Evolutionary conservation across 2,329 filamentous ascomycete genomes (phyloP).

Genomic region (Clonostachys sp.): DNA sequence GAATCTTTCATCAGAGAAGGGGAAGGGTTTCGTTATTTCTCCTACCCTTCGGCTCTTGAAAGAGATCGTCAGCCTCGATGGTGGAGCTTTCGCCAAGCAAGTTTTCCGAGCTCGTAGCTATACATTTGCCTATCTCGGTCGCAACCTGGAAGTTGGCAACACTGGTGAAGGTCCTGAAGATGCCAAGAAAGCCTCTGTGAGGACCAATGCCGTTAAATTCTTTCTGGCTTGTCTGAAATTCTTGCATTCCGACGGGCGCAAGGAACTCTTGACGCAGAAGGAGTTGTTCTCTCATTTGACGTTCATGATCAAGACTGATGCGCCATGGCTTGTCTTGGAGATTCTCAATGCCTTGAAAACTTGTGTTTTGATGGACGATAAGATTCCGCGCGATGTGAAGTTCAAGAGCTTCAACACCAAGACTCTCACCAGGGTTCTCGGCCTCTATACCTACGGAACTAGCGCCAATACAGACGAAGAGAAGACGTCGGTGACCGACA

Average conservation of each 20-base stretch:
- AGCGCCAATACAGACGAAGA: constrained; percentile 32
- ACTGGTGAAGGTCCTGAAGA: constrained; percentile 55
- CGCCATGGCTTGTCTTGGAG: constrained; percentile 69
- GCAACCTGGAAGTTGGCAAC: constrained; percentile 69
- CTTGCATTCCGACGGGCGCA: constrained; percentile 71
- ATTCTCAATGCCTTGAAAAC: constrained; percentile 67
- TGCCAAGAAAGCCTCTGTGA: constrained; percentile 67
- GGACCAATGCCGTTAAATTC: constrained; percentile 79
- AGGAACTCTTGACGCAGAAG: constrained; percentile 72
- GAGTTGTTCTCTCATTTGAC: constrained; percentile 82
- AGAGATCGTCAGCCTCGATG: constrained; percentile 82
- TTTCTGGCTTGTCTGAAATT: constrained; percentile 75
- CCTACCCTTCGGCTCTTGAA: constrained; percentile 81
- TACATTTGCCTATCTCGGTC: constrained; percentile 74
- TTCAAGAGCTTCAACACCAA: constrained; percentile 70
- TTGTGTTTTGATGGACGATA: constrained; percentile 69
- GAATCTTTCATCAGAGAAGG: constrained; percentile 73
- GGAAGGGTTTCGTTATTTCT: constrained; percentile 84
- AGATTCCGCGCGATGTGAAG: constrained; percentile 70
- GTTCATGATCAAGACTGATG: constrained; percentile 73
- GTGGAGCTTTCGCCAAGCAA: constrained; percentile 71
- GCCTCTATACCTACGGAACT: constrained; percentile 62
- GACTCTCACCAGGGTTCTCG: constrained; percentile 67
- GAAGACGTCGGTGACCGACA: constrained; percentile 52
- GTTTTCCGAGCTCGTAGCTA: constrained; percentile 75